Conservation (phyloP, 805 yeast species). For the Barnettozyma californica region DNA sequence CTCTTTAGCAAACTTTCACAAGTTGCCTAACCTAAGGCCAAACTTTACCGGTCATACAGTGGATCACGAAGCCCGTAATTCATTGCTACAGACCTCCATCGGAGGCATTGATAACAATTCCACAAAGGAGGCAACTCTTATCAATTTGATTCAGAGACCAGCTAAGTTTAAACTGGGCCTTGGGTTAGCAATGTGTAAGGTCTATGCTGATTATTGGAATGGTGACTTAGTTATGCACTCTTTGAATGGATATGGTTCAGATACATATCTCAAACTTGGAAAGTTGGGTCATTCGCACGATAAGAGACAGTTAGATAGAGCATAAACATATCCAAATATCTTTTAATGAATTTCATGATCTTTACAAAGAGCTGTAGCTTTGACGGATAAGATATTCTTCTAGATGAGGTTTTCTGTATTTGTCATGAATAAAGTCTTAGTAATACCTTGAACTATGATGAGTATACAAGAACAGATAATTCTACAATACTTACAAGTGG, state of each 20-base stretch:
- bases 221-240: constrained; percentile 81
- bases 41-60: constrained; percentile 1
- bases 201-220: constrained; percentile 95
- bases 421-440: too few relatives aligned
- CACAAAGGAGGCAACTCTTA: constrained; percentile 41
- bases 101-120: constrained; percentile 32
- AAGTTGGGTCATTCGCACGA: constrained; percentile 70
- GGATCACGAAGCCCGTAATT: constrained; percentile 26
- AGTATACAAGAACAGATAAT: too few relatives aligned
- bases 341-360: background rate
- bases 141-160: constrained; percentile 64
- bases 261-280: constrained; percentile 72
- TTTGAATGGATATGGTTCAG: constrained; percentile 88
- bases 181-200: constrained; percentile 88
- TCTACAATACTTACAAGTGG: too few relatives aligned
- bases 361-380: background rate
- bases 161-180: constrained; percentile 74
- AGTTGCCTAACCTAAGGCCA: constrained; percentile 51
- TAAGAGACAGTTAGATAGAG: constrained; percentile 66
- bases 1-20: constrained; percentile 62
- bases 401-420: too few relatives aligned
- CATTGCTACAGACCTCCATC: constrained; percentile 35
- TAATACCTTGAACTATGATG: too few relatives aligned
- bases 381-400: too few relatives aligned
- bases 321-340: constrained; percentile 29